phyloP scores from a whole-genome alignment of 176 grass and related monocot species.

The Lolium multiflorum region DNA sequence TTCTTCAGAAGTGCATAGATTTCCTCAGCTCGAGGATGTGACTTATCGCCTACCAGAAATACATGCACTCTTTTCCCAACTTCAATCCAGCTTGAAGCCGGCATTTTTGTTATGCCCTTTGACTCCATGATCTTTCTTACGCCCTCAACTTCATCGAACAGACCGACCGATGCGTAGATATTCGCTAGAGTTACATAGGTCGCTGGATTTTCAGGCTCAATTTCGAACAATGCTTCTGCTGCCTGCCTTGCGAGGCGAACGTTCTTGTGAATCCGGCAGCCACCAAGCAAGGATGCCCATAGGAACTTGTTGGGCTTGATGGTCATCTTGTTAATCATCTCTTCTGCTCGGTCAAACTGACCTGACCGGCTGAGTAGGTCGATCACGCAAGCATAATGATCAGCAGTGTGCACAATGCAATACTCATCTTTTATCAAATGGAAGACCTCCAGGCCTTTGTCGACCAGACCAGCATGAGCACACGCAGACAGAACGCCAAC shows the following conservation, averaged over 20 bases:
- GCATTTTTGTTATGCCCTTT: slow-evolving; percentile 64
- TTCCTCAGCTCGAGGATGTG: slow-evolving; percentile 60
- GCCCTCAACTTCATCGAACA: slow-evolving; percentile 71
- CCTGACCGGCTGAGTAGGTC: slow-evolving; percentile 79
- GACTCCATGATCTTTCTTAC: slow-evolving; percentile 67
- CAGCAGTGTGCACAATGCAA: slow-evolving; percentile 56
- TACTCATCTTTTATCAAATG: slow-evolving; percentile 68
- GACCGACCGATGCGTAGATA: slow-evolving; percentile 62
- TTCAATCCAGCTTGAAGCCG: slow-evolving; percentile 78
- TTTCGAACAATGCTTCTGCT: slow-evolving; percentile 72
- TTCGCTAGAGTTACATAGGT: slow-evolving; percentile 89
- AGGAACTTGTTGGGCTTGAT: slow-evolving; percentile 82
- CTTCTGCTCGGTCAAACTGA: slow-evolving; percentile 63
- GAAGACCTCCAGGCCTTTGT: slow-evolving; percentile 71
- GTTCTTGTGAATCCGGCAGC: slow-evolving; percentile 75
- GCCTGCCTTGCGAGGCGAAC: slow-evolving; percentile 57
- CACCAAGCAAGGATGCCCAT: slow-evolving; percentile 82
- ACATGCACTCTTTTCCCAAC: slow-evolving; percentile 64
- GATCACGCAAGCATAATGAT: slow-evolving; percentile 86
- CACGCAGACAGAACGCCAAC: slow-evolving; percentile 81
- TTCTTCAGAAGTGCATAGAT: slow-evolving; percentile 53
- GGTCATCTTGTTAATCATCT: slow-evolving; percentile 64
- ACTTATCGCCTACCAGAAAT: slow-evolving; percentile 70
- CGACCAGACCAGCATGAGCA: slow-evolving; percentile 74
- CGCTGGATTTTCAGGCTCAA: slow-evolving; percentile 83